phyloP scores from a whole-genome alignment of 129 eudicot genomes.

The Rutidosis leptorrhynchoides region DNA sequence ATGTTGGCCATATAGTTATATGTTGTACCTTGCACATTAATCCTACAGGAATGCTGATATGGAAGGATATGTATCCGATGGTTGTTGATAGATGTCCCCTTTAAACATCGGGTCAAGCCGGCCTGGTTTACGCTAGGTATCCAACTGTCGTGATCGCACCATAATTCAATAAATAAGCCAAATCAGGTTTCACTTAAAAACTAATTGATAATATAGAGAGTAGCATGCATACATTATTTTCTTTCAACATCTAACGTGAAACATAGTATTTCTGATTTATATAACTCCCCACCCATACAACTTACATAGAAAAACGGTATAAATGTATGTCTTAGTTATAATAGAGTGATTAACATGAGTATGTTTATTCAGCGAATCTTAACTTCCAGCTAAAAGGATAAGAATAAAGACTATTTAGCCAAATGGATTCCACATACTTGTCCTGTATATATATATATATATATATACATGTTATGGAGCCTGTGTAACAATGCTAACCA shows the following conservation, averaged over 20 bases:
- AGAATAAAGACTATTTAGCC: not conserved
- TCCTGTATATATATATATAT: not conserved
- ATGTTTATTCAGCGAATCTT: not conserved
- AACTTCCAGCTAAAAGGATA: not conserved
- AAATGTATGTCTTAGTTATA: no score
- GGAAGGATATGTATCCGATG: not conserved
- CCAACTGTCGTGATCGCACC: not conserved
- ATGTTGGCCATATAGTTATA: no score
- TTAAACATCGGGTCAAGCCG: not conserved
- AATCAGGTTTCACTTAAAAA: no score
- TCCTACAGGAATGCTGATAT: not conserved
- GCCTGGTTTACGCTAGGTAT: not conserved
- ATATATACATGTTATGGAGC: not conserved
- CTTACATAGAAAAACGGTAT: no score
- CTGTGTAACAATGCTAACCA: not conserved
- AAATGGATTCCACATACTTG: not conserved
- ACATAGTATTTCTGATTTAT: no score
- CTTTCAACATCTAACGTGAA: no score
- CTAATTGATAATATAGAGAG: no score
- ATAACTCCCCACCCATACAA: no score
- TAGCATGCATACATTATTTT: no score
- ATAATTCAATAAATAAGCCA: no score
- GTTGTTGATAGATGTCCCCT: not conserved
- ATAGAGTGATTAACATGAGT: not conserved
- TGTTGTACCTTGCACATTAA: no score